These are phyloP conservation scores for Pseudonitzschia multistriata DNA, from an alignment of 108 stramenopile genomes.

Conservation along the genomic window DNA sequence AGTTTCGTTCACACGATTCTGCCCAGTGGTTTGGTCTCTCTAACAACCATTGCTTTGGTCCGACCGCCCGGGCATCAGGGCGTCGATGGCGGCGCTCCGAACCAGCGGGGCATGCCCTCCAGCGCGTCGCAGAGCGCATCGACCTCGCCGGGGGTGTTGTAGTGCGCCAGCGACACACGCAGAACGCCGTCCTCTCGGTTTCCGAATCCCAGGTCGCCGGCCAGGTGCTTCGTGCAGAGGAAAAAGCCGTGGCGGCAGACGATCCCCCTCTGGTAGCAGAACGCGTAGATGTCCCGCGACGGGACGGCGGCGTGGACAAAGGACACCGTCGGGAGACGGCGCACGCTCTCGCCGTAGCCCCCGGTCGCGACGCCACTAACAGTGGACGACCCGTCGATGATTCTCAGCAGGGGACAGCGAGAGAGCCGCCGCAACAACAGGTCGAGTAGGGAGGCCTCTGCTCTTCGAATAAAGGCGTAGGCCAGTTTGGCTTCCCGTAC, in stretches of 20 bases:
- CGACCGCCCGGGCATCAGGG: neutral
- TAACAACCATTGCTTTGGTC: too few relatives aligned
- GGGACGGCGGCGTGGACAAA: slow-evolving; percentile 54
- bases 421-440: neutral
- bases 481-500: neutral
- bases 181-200: slow-evolving; percentile 47
- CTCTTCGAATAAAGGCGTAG: slow-evolving; percentile 12
- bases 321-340: slow-evolving; percentile 59
- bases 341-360: neutral
- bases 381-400: neutral
- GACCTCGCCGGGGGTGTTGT: slow-evolving; percentile 67
- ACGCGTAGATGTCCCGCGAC: slow-evolving; percentile 45
- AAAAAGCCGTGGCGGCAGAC: slow-evolving; percentile 65
- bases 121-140: slow-evolving; percentile 20
- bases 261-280: slow-evolving; percentile 49
- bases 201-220: slow-evolving; percentile 26
- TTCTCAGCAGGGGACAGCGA: neutral
- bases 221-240: slow-evolving; percentile 51
- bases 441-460: neutral
- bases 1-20: too few relatives aligned
- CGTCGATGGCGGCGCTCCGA: neutral
- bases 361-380: neutral
- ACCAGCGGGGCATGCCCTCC: slow-evolving; percentile 12
- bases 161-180: slow-evolving; percentile 79
- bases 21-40: too few relatives aligned